A percentile compares a stretch with the other conserved stretches of the same genome.
These are phyloP conservation scores for Dissophora ornata DNA, from an alignment of 192 early-diverging fungal genomes.

Conservation along the genomic window DNA sequence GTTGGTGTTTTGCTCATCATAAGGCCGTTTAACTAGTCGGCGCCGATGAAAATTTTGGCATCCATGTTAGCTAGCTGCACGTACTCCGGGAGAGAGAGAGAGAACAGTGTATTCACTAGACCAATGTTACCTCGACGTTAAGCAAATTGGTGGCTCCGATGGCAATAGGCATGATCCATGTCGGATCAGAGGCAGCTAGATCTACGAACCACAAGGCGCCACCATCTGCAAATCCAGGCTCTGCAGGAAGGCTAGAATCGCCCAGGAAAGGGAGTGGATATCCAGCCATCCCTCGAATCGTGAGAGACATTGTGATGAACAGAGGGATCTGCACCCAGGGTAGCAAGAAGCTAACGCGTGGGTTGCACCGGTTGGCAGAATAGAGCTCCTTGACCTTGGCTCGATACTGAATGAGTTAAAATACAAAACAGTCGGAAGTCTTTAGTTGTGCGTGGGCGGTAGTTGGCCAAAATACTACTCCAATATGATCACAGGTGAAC, in stretches of 20 bases:
- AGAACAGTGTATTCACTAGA: too few relatives aligned
- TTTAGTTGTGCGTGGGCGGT: too few relatives aligned
- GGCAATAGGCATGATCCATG: conserved; percentile 73
- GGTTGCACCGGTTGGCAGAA: conserved; percentile 65
- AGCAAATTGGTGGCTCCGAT: conserved; percentile 71
- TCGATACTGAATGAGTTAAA: conserved; percentile 49
- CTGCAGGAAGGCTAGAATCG: conserved; percentile 44
- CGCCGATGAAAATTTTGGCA: neutral
- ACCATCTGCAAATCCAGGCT: conserved; percentile 64
- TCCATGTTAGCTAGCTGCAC: neutral
- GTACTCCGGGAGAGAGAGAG: too few relatives aligned
- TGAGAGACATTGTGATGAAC: conserved; percentile 74
- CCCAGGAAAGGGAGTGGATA: conserved; percentile 66
- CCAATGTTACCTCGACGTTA: conserved; percentile 74
- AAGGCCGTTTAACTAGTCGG: conserved; percentile 57
- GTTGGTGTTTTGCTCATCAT: conserved; percentile 54
- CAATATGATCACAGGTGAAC: neutral
- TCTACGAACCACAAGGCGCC: conserved; percentile 76
- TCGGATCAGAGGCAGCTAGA: conserved; percentile 71
- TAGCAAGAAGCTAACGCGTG: conserved; percentile 68
- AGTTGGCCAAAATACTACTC: too few relatives aligned
- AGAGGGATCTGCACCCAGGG: conserved; percentile 84
- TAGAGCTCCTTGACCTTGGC: conserved; percentile 69
- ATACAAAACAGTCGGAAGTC: neutral
- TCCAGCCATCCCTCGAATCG: conserved; percentile 72